Percentiles rank a stretch among this genome's conserved stretches.
Conservation (phyloP, 495 filamentous ascomycete species). For the Aspergillus kassunensis region DNA sequence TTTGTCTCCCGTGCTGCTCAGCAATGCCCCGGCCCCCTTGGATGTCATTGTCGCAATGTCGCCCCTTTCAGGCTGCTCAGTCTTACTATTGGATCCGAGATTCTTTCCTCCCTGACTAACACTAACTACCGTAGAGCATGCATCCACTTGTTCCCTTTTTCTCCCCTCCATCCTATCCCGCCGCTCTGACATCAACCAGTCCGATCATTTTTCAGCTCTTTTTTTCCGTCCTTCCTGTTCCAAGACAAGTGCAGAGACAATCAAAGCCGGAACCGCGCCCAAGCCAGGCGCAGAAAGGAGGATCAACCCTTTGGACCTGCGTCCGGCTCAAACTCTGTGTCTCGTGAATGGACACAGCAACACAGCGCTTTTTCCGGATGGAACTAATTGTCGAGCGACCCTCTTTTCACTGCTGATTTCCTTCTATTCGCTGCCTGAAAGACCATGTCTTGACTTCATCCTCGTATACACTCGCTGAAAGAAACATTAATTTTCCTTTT, state of each 20-base stretch:
- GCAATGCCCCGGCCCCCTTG: slow-evolving; percentile 23
- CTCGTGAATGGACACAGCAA: slow-evolving; percentile 27
- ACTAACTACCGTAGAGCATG: slow-evolving; percentile 25
- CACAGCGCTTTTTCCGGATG: slow-evolving; percentile 33
- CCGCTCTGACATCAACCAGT: slow-evolving; percentile 46
- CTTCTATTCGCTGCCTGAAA: slow-evolving; percentile 25
- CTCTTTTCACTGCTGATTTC: slow-evolving; percentile 16
- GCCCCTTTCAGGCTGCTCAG: slow-evolving; percentile 4
- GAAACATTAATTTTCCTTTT: too few species aligned
- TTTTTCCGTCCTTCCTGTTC: slow-evolving; percentile 14
- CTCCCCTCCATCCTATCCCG: slow-evolving; percentile 16
- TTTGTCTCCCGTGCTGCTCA: slow-evolving; percentile 25
- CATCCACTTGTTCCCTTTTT: slow-evolving; percentile 40
- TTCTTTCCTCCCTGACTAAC: slow-evolving; percentile 8
- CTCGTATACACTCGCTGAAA: slow-evolving; percentile 4
- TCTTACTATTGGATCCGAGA: slow-evolving; percentile 42
- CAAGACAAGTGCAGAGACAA: slow-evolving; percentile 33
- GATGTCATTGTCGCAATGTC: slow-evolving; percentile 7
- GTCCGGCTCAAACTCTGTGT: slow-evolving; percentile 46
- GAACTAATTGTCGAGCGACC: too few species aligned
- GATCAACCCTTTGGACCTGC: slow-evolving; percentile 48
- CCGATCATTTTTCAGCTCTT: slow-evolving; percentile 13
- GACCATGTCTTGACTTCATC: slow-evolving; percentile 47
- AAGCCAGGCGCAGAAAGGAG: slow-evolving; percentile 40
- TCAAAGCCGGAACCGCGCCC: slow-evolving; percentile 33